A percentile compares a stretch with the other conserved stretches of the same genome.
Evolutionary conservation across 148 eudicot genomes (phyloP).

Genomic region (Camellia granthamiana): DNA sequence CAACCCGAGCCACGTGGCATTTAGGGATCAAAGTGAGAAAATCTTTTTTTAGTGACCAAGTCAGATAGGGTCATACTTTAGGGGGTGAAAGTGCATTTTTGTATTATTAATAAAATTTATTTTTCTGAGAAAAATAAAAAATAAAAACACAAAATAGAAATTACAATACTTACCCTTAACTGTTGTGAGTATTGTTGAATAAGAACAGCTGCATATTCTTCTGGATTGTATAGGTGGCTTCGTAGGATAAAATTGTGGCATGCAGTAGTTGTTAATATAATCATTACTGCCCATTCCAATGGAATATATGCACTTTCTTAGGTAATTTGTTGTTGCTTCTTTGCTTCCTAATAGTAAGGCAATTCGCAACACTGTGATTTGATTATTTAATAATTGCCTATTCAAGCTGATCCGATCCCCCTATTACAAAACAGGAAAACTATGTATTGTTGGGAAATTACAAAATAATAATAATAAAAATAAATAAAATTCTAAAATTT

Average conservation of each 20-base stretch:
- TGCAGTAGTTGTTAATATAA: slow-evolving; percentile 53
- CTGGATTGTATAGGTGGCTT: slow-evolving; percentile 22
- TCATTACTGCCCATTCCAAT: slow-evolving; percentile 61
- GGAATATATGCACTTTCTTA: slow-evolving; percentile 43
- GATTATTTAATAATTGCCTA: slow-evolving; percentile 42
- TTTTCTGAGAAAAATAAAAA: background rate
- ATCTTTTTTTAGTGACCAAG: too few species aligned
- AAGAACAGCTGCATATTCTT: slow-evolving; percentile 34
- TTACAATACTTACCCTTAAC: slow-evolving; percentile 26
- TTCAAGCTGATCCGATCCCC: slow-evolving; percentile 20
- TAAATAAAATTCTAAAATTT: too few species aligned
- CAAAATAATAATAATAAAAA: too few species aligned
- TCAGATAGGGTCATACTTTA: too few species aligned
- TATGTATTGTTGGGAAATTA: too few species aligned
- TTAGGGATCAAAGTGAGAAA: too few species aligned
- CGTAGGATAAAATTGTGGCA: slow-evolving; percentile 30
- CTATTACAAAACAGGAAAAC: too few species aligned
- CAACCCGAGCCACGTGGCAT: too few species aligned
- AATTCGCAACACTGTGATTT: slow-evolving; percentile 13
- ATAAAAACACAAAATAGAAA: background rate
- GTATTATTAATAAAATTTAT: too few species aligned
- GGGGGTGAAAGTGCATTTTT: too few species aligned
- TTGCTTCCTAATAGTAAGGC: slow-evolving; percentile 12
- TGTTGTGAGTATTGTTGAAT: slow-evolving; percentile 31
- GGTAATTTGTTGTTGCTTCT: slow-evolving; percentile 17